These are phyloP conservation scores for Solanum microdontum DNA, from an alignment of 257 asterid genomes.

Conservation along the genomic window DNA sequence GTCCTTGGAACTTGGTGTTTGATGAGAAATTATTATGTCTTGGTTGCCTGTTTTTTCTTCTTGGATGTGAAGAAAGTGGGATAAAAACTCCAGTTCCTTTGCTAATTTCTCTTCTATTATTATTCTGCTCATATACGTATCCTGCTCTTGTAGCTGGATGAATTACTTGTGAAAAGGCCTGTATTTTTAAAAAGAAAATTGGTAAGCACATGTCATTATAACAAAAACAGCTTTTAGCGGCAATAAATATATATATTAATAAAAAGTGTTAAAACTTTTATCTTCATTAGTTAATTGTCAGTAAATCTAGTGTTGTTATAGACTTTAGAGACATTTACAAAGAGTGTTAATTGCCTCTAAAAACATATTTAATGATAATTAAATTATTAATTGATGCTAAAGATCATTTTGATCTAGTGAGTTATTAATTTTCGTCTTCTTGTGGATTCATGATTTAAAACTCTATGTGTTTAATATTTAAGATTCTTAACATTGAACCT, in stretches of 20 bases:
- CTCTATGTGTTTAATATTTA: background rate
- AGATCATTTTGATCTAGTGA: background rate
- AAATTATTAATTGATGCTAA: fast-evolving
- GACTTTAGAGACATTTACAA: background rate
- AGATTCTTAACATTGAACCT: background rate
- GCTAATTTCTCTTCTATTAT: constrained; percentile 42
- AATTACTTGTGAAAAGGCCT: constrained; percentile 38
- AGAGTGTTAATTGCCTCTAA: background rate
- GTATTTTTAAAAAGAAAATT: background rate
- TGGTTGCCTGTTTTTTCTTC: constrained; percentile 41
- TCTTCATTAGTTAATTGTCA: too few species aligned
- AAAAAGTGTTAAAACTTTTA: fast-evolving
- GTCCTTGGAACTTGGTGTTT: constrained; percentile 31
- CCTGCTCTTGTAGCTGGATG: constrained; percentile 29
- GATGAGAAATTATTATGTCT: constrained; percentile 19
- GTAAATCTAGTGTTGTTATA: fast-evolving
- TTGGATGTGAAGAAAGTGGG: constrained; percentile 45
- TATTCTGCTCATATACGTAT: constrained; percentile 18
- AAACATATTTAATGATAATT: fast-evolving
- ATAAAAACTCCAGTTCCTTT: constrained; percentile 91
- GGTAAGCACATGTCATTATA: fast-evolving
- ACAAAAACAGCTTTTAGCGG: background rate
- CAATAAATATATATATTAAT: too few species aligned
- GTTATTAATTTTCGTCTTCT: background rate
- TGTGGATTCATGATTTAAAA: background rate